Conservation (phyloP, 2,329 filamentous ascomycete species). For the Dactylellina parvicollis region DNA sequence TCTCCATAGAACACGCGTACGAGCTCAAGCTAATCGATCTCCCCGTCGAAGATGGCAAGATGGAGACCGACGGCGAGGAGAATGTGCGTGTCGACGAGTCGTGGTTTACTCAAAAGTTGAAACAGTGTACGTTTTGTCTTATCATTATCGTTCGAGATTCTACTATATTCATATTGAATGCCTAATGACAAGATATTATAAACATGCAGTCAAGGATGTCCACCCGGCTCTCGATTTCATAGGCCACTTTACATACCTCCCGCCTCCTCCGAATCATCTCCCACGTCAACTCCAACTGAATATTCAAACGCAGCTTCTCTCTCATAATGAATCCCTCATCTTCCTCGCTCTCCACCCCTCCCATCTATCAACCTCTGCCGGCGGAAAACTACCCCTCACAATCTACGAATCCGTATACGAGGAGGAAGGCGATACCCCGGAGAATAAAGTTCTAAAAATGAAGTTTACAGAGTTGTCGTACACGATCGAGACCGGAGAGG, state of each 20-base stretch:
- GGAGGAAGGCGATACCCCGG: constrained; percentile 67
- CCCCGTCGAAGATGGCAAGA: constrained; percentile 54
- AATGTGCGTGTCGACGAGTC: constrained; percentile 71
- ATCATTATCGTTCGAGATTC: neutral
- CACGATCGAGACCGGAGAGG: constrained; percentile 90
- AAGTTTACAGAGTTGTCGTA: constrained; percentile 86
- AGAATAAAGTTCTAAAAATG: constrained; percentile 64
- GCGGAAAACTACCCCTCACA: constrained; percentile 83
- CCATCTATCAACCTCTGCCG: constrained; percentile 57
- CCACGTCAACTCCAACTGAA: constrained; percentile 44
- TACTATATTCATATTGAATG: neutral
- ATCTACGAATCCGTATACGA: constrained; percentile 89
- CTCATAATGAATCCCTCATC: constrained; percentile 85
- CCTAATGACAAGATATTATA: neutral
- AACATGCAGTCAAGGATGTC: constrained; percentile 79
- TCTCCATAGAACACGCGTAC: constrained; percentile 93
- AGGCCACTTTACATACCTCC: constrained; percentile 83
- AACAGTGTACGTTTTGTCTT: constrained; percentile 78
- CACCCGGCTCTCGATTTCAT: constrained; percentile 87
- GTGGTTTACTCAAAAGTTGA: constrained; percentile 81
- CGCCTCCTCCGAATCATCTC: constrained; percentile 74
- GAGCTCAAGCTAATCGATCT: constrained; percentile 72
- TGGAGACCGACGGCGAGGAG: constrained; percentile 65
- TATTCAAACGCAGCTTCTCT: constrained; percentile 77
- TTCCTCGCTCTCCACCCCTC: constrained; percentile 86